A percentile compares a stretch with the other conserved stretches of the same genome.
phyloP scores from a whole-genome alignment of 768 basidiomycete genomes.

The Bullera alba region DNA sequence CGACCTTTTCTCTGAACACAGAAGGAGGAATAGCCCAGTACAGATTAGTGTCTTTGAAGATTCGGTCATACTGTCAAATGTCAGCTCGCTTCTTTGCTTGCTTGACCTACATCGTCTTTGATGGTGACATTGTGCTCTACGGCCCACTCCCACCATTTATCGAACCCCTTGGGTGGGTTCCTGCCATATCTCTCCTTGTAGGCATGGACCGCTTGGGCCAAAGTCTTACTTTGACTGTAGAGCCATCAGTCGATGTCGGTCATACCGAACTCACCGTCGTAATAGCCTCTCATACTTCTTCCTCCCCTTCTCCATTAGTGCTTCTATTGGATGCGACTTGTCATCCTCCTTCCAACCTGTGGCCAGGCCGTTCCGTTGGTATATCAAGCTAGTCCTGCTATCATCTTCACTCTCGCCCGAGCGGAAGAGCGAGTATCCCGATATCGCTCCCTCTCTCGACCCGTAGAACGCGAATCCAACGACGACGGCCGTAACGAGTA shows the following conservation, averaged over 20 bases:
- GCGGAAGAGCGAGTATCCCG: background rate
- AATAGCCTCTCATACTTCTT: conserved; percentile 17
- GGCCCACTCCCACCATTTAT: conserved; percentile 76
- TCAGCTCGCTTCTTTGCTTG: conserved; percentile 45
- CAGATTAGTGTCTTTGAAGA: conserved; percentile 60
- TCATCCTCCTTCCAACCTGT: background rate
- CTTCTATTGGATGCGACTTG: conserved; percentile 19
- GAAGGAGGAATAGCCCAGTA: conserved; percentile 66
- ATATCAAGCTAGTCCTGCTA: background rate
- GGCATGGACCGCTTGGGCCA: conserved; percentile 67
- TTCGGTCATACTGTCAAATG: conserved; percentile 20
- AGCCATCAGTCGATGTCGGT: background rate
- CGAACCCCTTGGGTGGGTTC: conserved; percentile 79
- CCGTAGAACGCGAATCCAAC: background rate
- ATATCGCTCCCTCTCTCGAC: too few relatives aligned
- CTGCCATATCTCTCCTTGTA: conserved; percentile 69
- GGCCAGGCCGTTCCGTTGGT: background rate
- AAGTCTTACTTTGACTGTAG: conserved; percentile 62
- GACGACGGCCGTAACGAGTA: background rate
- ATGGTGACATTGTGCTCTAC: conserved; percentile 62
- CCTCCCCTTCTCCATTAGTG: conserved; percentile 17
- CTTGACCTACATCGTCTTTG: conserved; percentile 57
- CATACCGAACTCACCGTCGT: conserved; percentile 4
- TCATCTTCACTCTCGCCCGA: background rate
- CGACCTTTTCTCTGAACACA: conserved; percentile 14